Evolutionary conservation across 345 rosid species (phyloP).

Genomic region (Arabidopsis suecica): DNA sequence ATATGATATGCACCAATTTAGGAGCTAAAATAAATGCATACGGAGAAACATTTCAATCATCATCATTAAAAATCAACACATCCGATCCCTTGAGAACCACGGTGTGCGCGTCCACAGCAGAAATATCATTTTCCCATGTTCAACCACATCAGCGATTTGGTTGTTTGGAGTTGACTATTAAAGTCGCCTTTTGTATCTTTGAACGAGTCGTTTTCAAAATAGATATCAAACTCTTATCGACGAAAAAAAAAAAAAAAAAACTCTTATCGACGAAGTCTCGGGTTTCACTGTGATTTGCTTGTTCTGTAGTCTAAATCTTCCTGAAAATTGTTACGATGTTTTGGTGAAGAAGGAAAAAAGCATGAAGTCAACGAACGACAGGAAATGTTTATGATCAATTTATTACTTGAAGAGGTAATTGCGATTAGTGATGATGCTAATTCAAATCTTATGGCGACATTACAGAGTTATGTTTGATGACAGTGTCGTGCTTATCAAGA

Average conservation of each 20-base stretch:
- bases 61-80: neutral
- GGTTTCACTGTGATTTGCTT: neutral
- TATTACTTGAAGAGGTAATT: constrained; percentile 22
- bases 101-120: neutral
- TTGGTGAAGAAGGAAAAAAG: constrained; percentile 29
- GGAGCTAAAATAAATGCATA: neutral
- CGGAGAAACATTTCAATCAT: neutral
- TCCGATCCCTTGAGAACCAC: too few species aligned
- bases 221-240: neutral
- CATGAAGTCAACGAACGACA: constrained; percentile 22
- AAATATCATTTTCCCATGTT: neutral
- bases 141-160: neutral
- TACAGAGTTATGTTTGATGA: constrained; percentile 17
- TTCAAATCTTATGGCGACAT: neutral
- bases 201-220: neutral
- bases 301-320: neutral
- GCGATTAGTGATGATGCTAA: constrained; percentile 18
- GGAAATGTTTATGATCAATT: constrained; percentile 23
- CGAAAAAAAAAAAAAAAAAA: too few species aligned
- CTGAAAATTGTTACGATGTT: constrained; percentile 9
- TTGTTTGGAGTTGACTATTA: neutral
- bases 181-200: too few species aligned
- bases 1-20: neutral
- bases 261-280: neutral
- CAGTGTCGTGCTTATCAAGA: constrained; percentile 28